A percentile compares a stretch with the other conserved stretches of the same genome.
These are phyloP conservation scores for Solanum pennellii DNA, from an alignment of 257 asterid species.

Conservation along the genomic window DNA sequence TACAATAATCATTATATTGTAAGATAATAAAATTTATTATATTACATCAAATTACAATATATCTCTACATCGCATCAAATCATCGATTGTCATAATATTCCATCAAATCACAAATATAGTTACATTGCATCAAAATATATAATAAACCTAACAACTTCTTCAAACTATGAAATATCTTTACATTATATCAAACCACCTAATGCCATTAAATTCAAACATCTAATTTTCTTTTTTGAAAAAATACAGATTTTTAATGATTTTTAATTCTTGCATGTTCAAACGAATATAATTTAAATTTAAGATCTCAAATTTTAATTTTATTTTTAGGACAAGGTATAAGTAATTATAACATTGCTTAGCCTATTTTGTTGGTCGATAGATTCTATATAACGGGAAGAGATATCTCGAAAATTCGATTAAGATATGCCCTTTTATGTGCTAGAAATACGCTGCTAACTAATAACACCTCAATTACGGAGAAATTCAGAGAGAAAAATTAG, in stretches of 20 bases:
- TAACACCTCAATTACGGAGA: too few species aligned
- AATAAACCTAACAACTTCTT: not conserved
- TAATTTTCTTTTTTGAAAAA: not conserved
- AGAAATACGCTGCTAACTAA: not conserved
- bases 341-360: not conserved
- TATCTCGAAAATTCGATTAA: not conserved
- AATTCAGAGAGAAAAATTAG: too few species aligned
- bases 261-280: too few species aligned
- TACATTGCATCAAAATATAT: not conserved
- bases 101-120: not conserved
- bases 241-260: too few species aligned
- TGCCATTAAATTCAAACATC: not conserved
- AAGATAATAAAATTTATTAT: not conserved
- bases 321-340: too few species aligned
- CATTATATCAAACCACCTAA: not conserved
- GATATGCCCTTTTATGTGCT: fast-evolving
- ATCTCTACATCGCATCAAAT: not conserved
- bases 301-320: not conserved
- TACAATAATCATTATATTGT: not conserved
- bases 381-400: not conserved
- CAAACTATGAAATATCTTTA: not conserved
- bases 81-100: not conserved
- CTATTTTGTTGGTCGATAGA: not conserved
- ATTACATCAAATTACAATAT: too few species aligned
- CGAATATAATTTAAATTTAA: too few species aligned